These are phyloP conservation scores for Stereum hirsutum DNA, from an alignment of 1,284 basidiomycete genomes.

Conservation along the genomic window DNA sequence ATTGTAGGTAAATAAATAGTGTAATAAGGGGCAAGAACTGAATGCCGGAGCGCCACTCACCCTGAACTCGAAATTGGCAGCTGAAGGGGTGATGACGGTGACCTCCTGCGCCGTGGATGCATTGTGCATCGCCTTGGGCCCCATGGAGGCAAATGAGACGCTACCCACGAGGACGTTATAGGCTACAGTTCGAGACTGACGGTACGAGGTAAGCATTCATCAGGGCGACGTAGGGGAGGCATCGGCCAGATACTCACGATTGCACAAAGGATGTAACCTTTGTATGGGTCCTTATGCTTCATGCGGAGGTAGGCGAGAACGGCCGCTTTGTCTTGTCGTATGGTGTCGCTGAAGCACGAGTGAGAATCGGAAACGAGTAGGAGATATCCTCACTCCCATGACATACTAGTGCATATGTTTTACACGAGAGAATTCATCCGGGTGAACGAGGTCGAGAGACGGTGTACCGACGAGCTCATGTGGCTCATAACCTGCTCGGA, in stretches of 20 bases:
- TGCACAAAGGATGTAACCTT: slow-evolving; percentile 62
- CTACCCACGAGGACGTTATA: slow-evolving; percentile 67
- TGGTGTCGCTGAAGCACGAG: slow-evolving; percentile 44
- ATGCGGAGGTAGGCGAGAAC: slow-evolving; percentile 66
- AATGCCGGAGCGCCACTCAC: slow-evolving; percentile 41
- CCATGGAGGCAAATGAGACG: slow-evolving; percentile 63
- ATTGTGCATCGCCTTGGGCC: slow-evolving; percentile 64
- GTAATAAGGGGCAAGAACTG: too few species aligned
- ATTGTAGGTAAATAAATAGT: background rate
- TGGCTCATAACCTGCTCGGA: slow-evolving; percentile 52
- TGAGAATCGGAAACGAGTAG: slow-evolving; percentile 3
- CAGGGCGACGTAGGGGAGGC: background rate
- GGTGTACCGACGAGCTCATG: slow-evolving; percentile 56
- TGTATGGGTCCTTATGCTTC: slow-evolving; percentile 63
- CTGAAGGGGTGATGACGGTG: slow-evolving; percentile 56
- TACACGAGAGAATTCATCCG: slow-evolving; percentile 58
- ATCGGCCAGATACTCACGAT: slow-evolving; percentile 38
- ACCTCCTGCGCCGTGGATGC: slow-evolving; percentile 74
- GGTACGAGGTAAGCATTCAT: slow-evolving; percentile 3
- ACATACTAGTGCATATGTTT: slow-evolving; percentile 58
- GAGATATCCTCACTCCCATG: background rate
- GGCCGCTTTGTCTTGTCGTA: slow-evolving; percentile 66
- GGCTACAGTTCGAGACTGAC: slow-evolving; percentile 49
- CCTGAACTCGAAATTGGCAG: slow-evolving; percentile 58
- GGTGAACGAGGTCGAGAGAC: slow-evolving; percentile 64